Evolutionary conservation across 306 rosid genomes (phyloP), one percentile per base, ranked within the genome.

Genomic region (Sicyos baderoa): DNA sequence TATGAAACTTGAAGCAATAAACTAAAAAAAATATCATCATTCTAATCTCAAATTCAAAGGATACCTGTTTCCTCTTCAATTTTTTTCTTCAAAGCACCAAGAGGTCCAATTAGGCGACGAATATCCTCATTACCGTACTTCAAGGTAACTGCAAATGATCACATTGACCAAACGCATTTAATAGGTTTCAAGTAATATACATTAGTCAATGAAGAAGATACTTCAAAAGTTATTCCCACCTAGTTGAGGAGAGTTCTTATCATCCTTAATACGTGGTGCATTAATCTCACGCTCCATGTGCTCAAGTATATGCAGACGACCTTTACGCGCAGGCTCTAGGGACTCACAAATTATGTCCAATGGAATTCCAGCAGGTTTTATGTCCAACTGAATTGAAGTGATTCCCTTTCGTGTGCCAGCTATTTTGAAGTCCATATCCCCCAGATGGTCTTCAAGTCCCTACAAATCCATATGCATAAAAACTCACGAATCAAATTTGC

Each of bases 391-490:
- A 86, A 86, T 88, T 40, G 97, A 89, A 16, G 98, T 86, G 76
- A 93, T 77, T 79, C 98, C 98, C 42, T 83, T 83, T 70, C 81
- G 83, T 4, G 97, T 85, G 79, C 98, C 98, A 54, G 91, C 89
- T 82, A 93, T 78, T 86, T 93, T 93, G 84, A 93, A 93, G 87
- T 93, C 98, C 86, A 89, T 93, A 78, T 93, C 98, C 29, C 98
- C 98, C 75, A 93, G 81, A 78, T 93, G 98, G 77, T 93, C 98
- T 86, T 93, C 98, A 83, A 93, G 86, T 70, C 98, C 97, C 98
- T 93, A 47, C 64, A 70, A 66, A 22, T 21, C 37, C 70, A 65
- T 47, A 65, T 45, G n/a, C 16, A 60, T 44, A 32, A 45, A 45
- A 44, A 21, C 42, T 22, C 71, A 44, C 16, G 0, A 47, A 13